Percentiles rank a stretch among this genome's conserved stretches.
Evolutionary conservation across 2,329 filamentous ascomycete genomes (phyloP).

Genomic region (Podosphaera fusca): DNA sequence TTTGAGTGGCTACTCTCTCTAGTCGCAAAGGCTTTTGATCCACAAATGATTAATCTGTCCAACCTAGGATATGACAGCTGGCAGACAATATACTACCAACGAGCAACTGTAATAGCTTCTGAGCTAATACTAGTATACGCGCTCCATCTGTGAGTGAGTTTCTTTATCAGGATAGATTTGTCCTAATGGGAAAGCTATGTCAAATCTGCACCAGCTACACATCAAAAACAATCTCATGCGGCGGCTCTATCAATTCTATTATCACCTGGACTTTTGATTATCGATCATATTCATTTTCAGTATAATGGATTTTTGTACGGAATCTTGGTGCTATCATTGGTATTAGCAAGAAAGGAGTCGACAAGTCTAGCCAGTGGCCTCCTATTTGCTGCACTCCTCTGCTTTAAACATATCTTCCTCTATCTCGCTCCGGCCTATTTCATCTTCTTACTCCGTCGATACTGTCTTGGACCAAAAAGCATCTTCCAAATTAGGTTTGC

Average conservation of each 20-base stretch:
- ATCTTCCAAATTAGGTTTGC: conserved; percentile 52
- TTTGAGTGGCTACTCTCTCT: conserved; percentile 89
- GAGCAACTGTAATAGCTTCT: conserved; percentile 63
- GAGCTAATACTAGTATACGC: conserved; percentile 71
- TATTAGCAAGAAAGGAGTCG: conserved; percentile 53
- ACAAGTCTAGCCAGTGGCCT: conserved; percentile 59
- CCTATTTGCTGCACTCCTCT: conserved; percentile 64
- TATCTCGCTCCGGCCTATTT: conserved; percentile 94
- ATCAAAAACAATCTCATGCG: conserved; percentile 60
- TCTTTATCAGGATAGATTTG: conserved; percentile 4
- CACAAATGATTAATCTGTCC: conserved; percentile 57
- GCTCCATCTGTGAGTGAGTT: conserved; percentile 40
- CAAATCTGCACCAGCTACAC: conserved; percentile 38
- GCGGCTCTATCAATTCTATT: conserved; percentile 74
- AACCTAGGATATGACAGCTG: conserved; percentile 75
- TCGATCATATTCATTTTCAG: conserved; percentile 97
- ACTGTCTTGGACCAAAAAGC: conserved; percentile 62
- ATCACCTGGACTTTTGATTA: conserved; percentile 82
- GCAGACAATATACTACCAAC: conserved; percentile 86
- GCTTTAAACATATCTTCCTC: conserved; percentile 94
- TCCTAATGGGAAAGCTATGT: conserved; percentile 35
- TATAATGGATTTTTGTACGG: conserved; percentile 97
- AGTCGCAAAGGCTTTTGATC: conserved; percentile 51
- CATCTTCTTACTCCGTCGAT: conserved; percentile 68
- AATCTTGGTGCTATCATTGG: conserved; percentile 64